Conservation (phyloP, 2,329 filamentous ascomycete species). For the Conoideocrella luteorostrata region DNA sequence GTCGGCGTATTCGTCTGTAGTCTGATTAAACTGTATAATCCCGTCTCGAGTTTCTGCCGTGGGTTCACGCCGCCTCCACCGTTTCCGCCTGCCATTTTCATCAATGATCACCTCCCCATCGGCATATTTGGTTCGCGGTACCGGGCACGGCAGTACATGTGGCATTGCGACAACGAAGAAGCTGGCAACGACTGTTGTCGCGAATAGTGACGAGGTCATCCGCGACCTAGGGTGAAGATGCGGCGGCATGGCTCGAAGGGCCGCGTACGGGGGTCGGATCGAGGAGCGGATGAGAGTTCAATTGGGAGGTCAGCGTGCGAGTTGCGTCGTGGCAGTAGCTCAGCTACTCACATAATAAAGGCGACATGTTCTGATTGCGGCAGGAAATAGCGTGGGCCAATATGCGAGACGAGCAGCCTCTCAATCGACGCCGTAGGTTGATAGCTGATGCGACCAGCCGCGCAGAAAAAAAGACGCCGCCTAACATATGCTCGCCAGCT, state of each 20-base stretch:
- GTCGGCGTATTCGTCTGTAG: slow-evolving; percentile 28
- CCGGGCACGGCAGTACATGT: slow-evolving; percentile 86
- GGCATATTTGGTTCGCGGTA: slow-evolving; percentile 66
- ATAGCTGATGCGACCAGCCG: not conserved
- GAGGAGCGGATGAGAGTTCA: slow-evolving; percentile 4
- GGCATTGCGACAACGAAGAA: slow-evolving; percentile 90
- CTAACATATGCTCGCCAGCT: too few relatives aligned
- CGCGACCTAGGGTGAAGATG: slow-evolving; percentile 90
- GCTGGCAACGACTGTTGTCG: slow-evolving; percentile 80
- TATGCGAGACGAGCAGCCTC: not conserved
- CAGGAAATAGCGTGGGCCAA: slow-evolving; percentile 1
- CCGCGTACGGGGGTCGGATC: slow-evolving; percentile 1
- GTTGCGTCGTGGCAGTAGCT: not conserved
- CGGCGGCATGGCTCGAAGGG: slow-evolving; percentile 58
- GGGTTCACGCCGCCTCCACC: slow-evolving; percentile 32
- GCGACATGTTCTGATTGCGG: slow-evolving; percentile 13
- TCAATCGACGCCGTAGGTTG: slow-evolving; percentile 2
- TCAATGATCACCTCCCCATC: slow-evolving; percentile 54
- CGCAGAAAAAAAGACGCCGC: slow-evolving; percentile 9
- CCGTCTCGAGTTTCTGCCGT: slow-evolving; percentile 35
- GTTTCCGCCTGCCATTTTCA: slow-evolving; percentile 37
- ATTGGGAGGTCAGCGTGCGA: slow-evolving; percentile 6
- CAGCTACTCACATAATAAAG: slow-evolving; percentile 13
- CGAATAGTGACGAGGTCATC: slow-evolving; percentile 90
- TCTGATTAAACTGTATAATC: slow-evolving; percentile 41